Evolutionary conservation across 116 monocot species (phyloP).

Genomic region (Thalassia testudinum): DNA sequence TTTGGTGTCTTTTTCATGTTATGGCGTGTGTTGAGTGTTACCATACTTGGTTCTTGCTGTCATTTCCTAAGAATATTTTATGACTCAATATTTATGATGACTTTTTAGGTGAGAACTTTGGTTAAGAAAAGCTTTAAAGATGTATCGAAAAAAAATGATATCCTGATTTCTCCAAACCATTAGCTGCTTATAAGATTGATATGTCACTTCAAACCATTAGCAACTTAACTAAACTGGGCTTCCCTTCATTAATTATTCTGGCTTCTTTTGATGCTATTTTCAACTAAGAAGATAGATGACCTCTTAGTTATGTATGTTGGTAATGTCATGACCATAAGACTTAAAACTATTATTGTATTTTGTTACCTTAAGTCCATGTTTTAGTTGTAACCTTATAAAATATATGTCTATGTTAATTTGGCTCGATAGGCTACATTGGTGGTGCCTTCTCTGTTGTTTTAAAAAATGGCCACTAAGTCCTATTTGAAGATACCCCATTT

Average conservation of each 20-base stretch:
- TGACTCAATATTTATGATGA: conserved; percentile 7
- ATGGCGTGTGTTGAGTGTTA: conserved; percentile 19
- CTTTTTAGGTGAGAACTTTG: conserved; percentile 80
- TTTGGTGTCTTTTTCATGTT: too few relatives aligned
- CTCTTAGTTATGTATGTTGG: conserved; percentile 97
- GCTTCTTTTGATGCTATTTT: conserved; percentile 1
- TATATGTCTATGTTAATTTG: conserved; percentile 91
- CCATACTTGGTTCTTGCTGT: neutral
- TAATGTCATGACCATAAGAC: conserved; percentile 84
- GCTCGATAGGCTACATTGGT: conserved; percentile 90
- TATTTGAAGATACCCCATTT: too few relatives aligned
- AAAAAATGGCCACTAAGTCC: too few relatives aligned
- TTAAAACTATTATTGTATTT: neutral
- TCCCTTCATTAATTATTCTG: too few relatives aligned
- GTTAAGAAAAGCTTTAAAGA: conserved; percentile 87
- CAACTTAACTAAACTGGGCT: too few relatives aligned
- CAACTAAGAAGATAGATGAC: conserved; percentile 90
- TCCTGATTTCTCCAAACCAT: conserved; percentile 94
- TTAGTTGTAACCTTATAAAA: neutral
- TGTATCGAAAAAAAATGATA: conserved; percentile 56
- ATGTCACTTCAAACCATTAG: neutral
- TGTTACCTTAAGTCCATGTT: neutral
- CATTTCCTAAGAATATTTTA: neutral
- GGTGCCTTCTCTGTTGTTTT: conserved; percentile 88
- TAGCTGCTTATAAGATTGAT: conserved; percentile 92